These are phyloP conservation scores for Cynanchum wilfordii DNA, from an alignment of 257 asterid species.

Conservation along the genomic window DNA sequence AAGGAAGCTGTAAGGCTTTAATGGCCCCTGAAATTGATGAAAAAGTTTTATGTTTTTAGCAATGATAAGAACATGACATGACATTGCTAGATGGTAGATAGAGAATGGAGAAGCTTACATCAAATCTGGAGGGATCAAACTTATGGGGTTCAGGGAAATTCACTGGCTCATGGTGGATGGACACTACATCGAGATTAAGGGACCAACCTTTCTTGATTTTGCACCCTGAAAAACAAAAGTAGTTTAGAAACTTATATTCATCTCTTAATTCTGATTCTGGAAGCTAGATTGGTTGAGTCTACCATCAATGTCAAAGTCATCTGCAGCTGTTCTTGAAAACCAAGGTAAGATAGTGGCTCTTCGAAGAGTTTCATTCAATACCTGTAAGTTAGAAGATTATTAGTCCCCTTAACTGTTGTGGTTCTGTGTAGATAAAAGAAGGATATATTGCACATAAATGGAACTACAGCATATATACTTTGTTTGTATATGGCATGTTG, in stretches of 20 bases:
- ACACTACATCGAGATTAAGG: slow-evolving; percentile 72
- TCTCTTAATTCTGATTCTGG: neutral
- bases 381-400: slow-evolving; percentile 34
- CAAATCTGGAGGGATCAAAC: slow-evolving; percentile 76
- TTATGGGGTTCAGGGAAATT: slow-evolving; percentile 55
- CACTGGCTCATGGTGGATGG: slow-evolving; percentile 73
- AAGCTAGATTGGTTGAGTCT: slow-evolving; percentile 14
- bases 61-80: neutral
- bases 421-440: slow-evolving; percentile 5
- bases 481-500: slow-evolving; percentile 69
- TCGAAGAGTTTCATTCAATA: slow-evolving; percentile 69
- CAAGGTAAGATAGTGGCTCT: slow-evolving; percentile 83
- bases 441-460: neutral
- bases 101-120: slow-evolving; percentile 35
- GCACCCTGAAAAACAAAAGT: slow-evolving; percentile 34
- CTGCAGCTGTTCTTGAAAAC: slow-evolving; percentile 90
- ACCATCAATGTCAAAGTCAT: slow-evolving; percentile 79
- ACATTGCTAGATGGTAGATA: neutral
- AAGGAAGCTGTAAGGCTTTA: slow-evolving; percentile 72
- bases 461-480: slow-evolving; percentile 27
- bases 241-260: too few species aligned
- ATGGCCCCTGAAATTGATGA: slow-evolving; percentile 44
- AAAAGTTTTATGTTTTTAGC: neutral
- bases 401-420: neutral
- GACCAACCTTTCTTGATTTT: slow-evolving; percentile 76